Base-by-base conservation (phyloP, 106 monocot genomes). In the Dactylorhiza incarnata region DNA sequence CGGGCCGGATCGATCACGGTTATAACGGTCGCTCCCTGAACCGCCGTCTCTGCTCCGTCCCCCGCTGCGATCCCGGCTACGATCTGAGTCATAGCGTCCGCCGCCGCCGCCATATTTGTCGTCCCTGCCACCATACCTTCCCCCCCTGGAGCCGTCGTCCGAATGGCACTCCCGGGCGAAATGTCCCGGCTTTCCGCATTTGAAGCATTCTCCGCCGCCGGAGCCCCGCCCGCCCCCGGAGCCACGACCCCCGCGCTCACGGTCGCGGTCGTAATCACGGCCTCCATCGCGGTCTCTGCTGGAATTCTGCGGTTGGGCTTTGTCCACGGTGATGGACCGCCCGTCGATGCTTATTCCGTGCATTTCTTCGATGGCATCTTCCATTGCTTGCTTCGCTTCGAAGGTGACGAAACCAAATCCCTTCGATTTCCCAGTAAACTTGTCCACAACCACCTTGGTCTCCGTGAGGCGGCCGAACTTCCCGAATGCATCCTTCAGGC, bases 121-220 rank as follows among this genome's bases (percentile, higher is more conserved):
- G 37, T 78, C 87, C 70, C 84, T 69, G n/a, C 75, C 74, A 47
- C 84, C 83, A 56, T 90, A 90, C 71, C 87, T 85, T 59, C 90
- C 94, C 81, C 93, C 10, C 80, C 92, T 86, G 25, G 71, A 83
- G 12, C 89, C 92, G 85, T 92, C 95, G 61, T 85, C 93, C 70
- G 86, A 89, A 47, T 93, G 95, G 58, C 95, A 96, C 73, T 96
- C 95, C 53, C 95, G 72, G 46, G 95, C 95, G 84, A 96, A 96
- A 81, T 96, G 95, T 3, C 95, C 95, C 63, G 95, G 95, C 54
- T 93, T 96, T 15, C 90, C 90, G 81, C 95, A 96, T 75, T 96
- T 93, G 56, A 89, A 96, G 75, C 95, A 96, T 0, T 96, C 95
- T n/a, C 90, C 87, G 50, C 85, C 74, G 6, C 77, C 67, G 9